Base-by-base conservation (phyloP, 768 basidiomycete species). In the Lactarius trivialis region DNA sequence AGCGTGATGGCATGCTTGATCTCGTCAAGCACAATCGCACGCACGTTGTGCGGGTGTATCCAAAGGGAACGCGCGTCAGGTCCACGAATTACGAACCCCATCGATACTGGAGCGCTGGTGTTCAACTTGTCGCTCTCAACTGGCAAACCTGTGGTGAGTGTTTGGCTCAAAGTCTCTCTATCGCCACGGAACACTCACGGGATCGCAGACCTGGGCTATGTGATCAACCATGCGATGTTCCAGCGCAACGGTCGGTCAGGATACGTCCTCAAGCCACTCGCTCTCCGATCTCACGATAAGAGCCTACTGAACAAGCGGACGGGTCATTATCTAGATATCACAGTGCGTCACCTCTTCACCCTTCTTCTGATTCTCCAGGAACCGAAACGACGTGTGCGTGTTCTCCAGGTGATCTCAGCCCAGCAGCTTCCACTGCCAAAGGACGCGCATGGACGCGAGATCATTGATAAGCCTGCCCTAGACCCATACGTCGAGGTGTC, bases 201-300 rank as follows among this genome's bases (percentile, higher is more conserved):
- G 36, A 26, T 32, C 56, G 5, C 71, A 93, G 94, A 98, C 73
- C 74, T 93, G 55, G 94, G 93, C 2, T 89, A 88, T 70, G 85
- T 88, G 77, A 91, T 98, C 72, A 99, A 97, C 70, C 85, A 90
- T 63, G 92, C 95, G 7, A 94, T 98, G 92, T 99, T 99, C 73
- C 86, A 88, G 65, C 81, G 89, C 4, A 95, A 96, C 67, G 90
- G 89, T n/a, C 82, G 89, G 6, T 79, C 83, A 2, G 96, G 96
- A 0, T 97, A 92, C 69, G 85, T 99, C 2, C 81, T 97, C 43
- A 97, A 98, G 71, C 96, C 96, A 2, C 78, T 79, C 3, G 84
- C 88, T 2, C 78, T 98, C 12, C 79, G 92, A 7, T 74, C 73
- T n/a, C 76, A 80, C 36, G 81, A 85, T 68, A 85, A 90, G 72